phyloP scores from a whole-genome alignment of 2,329 filamentous ascomycete genomes.

The Diplodia scrobiculata region DNA sequence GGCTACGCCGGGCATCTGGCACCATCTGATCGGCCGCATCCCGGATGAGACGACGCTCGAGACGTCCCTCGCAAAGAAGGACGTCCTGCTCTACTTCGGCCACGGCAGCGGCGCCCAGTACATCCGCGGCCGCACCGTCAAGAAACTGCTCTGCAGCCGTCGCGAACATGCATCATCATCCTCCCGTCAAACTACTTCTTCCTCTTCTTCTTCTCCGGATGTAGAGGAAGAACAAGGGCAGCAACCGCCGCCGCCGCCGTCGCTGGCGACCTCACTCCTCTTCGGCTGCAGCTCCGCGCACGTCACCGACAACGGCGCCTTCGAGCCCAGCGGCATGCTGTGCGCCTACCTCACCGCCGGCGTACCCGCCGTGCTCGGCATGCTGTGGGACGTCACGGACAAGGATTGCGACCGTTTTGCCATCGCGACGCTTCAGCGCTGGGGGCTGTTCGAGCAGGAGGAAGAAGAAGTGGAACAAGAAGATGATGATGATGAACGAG shows the following conservation, averaged over 20 bases:
- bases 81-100: conserved; percentile 89
- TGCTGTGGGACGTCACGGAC: conserved; percentile 97
- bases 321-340: conserved; percentile 87
- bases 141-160: conserved; percentile 63
- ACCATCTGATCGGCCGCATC: conserved; percentile 64
- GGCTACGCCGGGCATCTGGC: conserved; percentile 59
- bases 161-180: neutral
- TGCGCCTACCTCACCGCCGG: conserved; percentile 88
- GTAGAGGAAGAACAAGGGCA: neutral
- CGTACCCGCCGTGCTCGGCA: conserved; percentile 80
- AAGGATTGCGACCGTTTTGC: conserved; percentile 95
- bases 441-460: conserved; percentile 68
- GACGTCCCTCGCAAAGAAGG: conserved; percentile 63
- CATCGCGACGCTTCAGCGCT: conserved; percentile 74
- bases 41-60: conserved; percentile 81
- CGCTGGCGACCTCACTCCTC: conserved; percentile 75
- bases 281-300: conserved; percentile 93
- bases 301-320: conserved; percentile 77
- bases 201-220: neutral
- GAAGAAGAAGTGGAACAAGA: conserved; percentile 36
- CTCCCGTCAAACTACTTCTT: neutral
- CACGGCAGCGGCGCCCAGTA: conserved; percentile 95
- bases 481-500: conserved; percentile 29
- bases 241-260: conserved; percentile 11
- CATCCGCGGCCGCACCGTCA: conserved; percentile 80